Evolutionary conservation across 2,329 filamentous ascomycete genomes (phyloP).

Genomic region (Aaosphaeria pasadenensis): DNA sequence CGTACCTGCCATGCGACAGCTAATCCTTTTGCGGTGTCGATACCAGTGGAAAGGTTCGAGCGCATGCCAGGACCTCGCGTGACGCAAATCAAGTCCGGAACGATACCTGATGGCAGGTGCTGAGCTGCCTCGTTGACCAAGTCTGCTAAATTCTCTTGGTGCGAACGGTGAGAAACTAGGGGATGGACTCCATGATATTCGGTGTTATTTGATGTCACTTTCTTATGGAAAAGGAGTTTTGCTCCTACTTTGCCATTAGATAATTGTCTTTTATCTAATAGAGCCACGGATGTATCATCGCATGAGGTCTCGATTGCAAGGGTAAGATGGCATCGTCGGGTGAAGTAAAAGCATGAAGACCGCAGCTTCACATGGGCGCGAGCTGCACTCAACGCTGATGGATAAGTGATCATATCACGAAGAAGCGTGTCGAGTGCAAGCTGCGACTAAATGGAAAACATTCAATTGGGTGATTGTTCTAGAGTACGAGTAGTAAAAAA

Average conservation of each 20-base stretch:
- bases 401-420: background rate
- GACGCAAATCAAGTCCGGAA: conserved; percentile 81
- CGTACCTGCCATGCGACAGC: conserved; percentile 69
- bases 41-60: conserved; percentile 70
- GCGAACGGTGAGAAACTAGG: conserved; percentile 68
- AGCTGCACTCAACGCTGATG: too few species aligned
- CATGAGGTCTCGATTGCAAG: conserved; percentile 83
- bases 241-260: conserved; percentile 35
- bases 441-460: background rate
- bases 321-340: conserved; percentile 35
- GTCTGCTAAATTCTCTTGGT: conserved; percentile 66
- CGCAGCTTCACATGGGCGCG: conserved; percentile 1
- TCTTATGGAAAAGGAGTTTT: conserved; percentile 72
- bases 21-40: conserved; percentile 84
- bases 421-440: background rate
- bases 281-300: conserved; percentile 88
- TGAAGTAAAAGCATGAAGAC: too few species aligned
- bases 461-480: too few species aligned
- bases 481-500: too few species aligned
- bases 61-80: conserved; percentile 90
- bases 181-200: conserved; percentile 78
- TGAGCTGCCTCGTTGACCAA: conserved; percentile 65
- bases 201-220: conserved; percentile 76
- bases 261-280: conserved; percentile 60
- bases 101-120: conserved; percentile 50